Evolutionary conservation across 768 basidiomycete genomes (phyloP).

Genomic region (Postia placenta): DNA sequence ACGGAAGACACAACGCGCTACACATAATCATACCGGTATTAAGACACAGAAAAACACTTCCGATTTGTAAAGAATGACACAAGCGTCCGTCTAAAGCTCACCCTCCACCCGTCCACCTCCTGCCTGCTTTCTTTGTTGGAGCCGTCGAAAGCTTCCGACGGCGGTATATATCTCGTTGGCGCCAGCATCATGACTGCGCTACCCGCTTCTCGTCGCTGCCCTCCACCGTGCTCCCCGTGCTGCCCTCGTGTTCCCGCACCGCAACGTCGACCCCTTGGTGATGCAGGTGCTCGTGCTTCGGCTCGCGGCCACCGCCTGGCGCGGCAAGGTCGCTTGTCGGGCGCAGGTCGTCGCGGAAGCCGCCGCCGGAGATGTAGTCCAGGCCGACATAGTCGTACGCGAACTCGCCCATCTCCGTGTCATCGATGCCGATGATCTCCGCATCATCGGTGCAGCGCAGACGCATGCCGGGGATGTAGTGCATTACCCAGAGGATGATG

Average conservation of each 20-base stretch:
- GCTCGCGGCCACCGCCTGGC: slow-evolving; percentile 29
- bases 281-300: slow-evolving; percentile 20
- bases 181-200: not conserved
- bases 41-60: not conserved
- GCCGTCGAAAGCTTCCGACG: not conserved
- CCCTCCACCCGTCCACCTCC: not conserved
- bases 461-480: slow-evolving; percentile 74
- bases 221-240: slow-evolving; percentile 1
- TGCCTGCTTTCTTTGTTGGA: not conserved
- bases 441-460: slow-evolving; percentile 61
- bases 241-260: slow-evolving; percentile 1
- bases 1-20: not conserved
- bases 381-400: slow-evolving; percentile 48
- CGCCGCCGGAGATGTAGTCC: slow-evolving; percentile 25
- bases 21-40: not conserved
- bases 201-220: slow-evolving; percentile 1
- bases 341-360: slow-evolving; percentile 24
- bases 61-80: not conserved
- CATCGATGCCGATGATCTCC: slow-evolving; percentile 84
- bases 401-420: slow-evolving; percentile 54
- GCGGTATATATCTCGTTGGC: too few species aligned
- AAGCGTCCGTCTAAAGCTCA: not conserved
- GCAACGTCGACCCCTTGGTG: not conserved
- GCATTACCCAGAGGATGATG: slow-evolving; percentile 83
- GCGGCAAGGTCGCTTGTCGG: slow-evolving; percentile 25